A percentile compares a stretch with the other conserved stretches of the same genome.
Evolutionary conservation across 306 rosid genomes (phyloP).

Genomic region (Dryas octopetala): DNA sequence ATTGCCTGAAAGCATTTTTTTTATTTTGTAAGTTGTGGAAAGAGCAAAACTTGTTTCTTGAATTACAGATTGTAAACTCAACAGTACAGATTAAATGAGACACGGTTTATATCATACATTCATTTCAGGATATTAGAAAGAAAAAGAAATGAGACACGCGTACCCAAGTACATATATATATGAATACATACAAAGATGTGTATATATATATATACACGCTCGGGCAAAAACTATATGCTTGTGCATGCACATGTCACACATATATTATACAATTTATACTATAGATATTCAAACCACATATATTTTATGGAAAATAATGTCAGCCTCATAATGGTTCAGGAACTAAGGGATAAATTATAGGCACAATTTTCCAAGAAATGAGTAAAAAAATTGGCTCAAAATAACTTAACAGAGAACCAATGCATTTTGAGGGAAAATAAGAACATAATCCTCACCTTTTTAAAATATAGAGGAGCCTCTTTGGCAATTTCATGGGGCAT

Average conservation of each 20-base stretch:
- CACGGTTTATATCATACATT: not conserved
- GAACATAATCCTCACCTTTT: slow-evolving; percentile 54
- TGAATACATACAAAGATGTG: too few species aligned
- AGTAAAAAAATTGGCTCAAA: not conserved
- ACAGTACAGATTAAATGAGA: not conserved
- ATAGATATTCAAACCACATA: too few species aligned
- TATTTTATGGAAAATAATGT: not conserved
- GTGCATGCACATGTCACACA: not conserved
- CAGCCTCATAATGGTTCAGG: not conserved
- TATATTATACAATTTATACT: too few species aligned
- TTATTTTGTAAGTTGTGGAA: not conserved
- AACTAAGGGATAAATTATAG: not conserved
- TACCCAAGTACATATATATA: too few species aligned
- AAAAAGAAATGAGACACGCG: not conserved
- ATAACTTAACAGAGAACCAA: not conserved
- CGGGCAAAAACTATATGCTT: not conserved
- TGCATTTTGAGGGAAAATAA: not conserved
- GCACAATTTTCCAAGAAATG: not conserved
- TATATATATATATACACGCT: too few species aligned
- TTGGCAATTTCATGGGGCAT: slow-evolving; percentile 68
- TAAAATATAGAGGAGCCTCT: slow-evolving; percentile 88
- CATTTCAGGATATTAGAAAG: not conserved
- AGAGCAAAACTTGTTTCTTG: not conserved
- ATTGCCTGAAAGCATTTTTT: slow-evolving; percentile 52
- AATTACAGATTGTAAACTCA: not conserved